Evolutionary conservation across 2,329 filamentous ascomycete genomes (phyloP), one percentile per base, ranked within the genome.

Genomic region (Colletotrichum plurivorum): DNA sequence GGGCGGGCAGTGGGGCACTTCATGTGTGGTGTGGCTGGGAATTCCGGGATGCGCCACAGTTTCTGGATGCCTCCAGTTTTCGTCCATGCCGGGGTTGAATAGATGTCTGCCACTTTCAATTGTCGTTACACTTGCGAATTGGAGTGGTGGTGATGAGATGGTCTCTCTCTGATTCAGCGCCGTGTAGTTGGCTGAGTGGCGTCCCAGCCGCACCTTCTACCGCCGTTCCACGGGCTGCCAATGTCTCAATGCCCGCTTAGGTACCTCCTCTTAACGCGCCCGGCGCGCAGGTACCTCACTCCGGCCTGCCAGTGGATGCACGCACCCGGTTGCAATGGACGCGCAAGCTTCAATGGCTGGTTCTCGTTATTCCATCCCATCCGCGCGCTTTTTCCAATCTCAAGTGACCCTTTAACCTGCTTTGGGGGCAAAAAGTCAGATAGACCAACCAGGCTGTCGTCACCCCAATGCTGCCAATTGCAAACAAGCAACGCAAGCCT

Each of bases 311-410:
- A 46, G 55, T 51, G 25, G 25, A 46, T 58, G 20, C 53, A 18
- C 49, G 56, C 12, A 43, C 41, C 27, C 9, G 49, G n/a, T 15
- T 22, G 46, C 22, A 65, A 31, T 56, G 55, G 63, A 69, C 67
- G 67, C 67, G 67, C 67, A 69, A 69, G 67, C 67, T 53, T 27
- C 49, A 36, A 49, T 15, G 18, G 43, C 49, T 51, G 55, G 45
- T 45, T 55, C 51, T 60, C 31, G 10, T 36, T 10, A 10, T 9
- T 39, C 54, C 55, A 69, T 36, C 54, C 46, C 39, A 60, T 55
- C 54, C 49, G 36, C 22, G 22, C 22, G 22, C 22, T 25, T 25
- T 60, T 27, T 41, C 43, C 43, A 20, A 49, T 20, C 39, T 48
- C 49, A 51, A 52, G 27, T n/a, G 9, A 39, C 54, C 31, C 45